Base-by-base conservation (phyloP, 2,329 filamentous ascomycete species). In the Ampelomyces quisqualis region DNA sequence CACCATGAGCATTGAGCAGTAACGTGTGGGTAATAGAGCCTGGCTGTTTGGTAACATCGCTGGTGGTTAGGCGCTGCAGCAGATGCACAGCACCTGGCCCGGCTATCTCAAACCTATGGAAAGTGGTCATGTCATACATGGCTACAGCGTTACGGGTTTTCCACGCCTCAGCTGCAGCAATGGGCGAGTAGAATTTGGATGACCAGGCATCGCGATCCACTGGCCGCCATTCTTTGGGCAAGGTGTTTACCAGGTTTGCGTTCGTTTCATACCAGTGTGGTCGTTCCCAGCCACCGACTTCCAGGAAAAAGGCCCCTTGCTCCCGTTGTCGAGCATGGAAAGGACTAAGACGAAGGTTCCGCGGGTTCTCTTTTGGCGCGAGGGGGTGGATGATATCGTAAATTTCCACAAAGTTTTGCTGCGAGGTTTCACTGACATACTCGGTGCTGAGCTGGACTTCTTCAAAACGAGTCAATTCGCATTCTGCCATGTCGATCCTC, bases 341-440 rank as follows among this genome's bases (percentile, higher is more conserved):
- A 0, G 81, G 80, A 46, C 77, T 82, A 10, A 77, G 64, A 5
- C 81, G 77, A 2, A 84, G 69, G 42, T 80, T 76, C 0, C 81
- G 75, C 0, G 80, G 81, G 0, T 77, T 81, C 0, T 75, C 69
- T 19, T 74, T 74, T 0, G 79, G 80, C 37, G 80, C 77, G 0
- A 81, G 68, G 0, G 81, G 81, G 43, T 84, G 81, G 0, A 84
- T 47, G 26, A 84, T 82, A 45, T 84, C 80, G 65, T 84, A 84
- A 1, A 84, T 74, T 48, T 84, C 81, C 17, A 79, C 74, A 34
- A 84, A 84, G 50, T 80, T 81, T 54, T 81, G 79, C 31, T 76
- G 70, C 0, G 76, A 77, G 0, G 81, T 83, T 63, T 84, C 79
- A 17, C 61, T 70, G 36, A 84, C 72, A 43, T 84, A 84, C 0